phyloP scores from a whole-genome alignment of 176 grass and related monocot species.

The Hyparrhenia diplandra region DNA sequence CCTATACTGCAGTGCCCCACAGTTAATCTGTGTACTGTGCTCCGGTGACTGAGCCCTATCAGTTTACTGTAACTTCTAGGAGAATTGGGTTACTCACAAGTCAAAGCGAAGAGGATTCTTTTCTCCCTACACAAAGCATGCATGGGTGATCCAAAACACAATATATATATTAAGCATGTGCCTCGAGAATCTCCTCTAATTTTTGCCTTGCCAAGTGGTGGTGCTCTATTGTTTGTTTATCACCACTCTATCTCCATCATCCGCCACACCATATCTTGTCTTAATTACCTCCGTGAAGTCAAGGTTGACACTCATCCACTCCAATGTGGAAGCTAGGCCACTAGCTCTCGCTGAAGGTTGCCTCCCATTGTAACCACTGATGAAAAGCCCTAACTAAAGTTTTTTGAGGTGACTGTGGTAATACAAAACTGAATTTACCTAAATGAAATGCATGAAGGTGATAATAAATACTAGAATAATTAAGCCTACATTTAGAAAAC shows the following conservation, averaged over 20 bases:
- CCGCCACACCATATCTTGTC: neutral
- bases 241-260: neutral
- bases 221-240: neutral
- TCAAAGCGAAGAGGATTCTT: neutral
- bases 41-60: neutral
- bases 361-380: neutral
- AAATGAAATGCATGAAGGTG: neutral
- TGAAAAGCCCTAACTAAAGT: neutral
- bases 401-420: neutral
- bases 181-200: neutral
- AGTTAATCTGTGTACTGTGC: neutral
- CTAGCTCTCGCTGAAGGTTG: neutral
- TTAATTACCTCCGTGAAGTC: neutral
- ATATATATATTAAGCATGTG: neutral
- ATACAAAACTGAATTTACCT: neutral
- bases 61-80: too few species aligned
- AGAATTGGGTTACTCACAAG: neutral
- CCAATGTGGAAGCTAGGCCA: neutral
- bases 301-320: neutral
- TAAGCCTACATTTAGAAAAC: neutral
- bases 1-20: too few species aligned
- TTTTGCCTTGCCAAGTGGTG: neutral
- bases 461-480: neutral
- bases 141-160: neutral
- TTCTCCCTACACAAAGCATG: neutral